A percentile compares a stretch with the other conserved stretches of the same genome.
Conservation (phyloP, 306 rosid genomes). For the Canavalia gladiata region DNA sequence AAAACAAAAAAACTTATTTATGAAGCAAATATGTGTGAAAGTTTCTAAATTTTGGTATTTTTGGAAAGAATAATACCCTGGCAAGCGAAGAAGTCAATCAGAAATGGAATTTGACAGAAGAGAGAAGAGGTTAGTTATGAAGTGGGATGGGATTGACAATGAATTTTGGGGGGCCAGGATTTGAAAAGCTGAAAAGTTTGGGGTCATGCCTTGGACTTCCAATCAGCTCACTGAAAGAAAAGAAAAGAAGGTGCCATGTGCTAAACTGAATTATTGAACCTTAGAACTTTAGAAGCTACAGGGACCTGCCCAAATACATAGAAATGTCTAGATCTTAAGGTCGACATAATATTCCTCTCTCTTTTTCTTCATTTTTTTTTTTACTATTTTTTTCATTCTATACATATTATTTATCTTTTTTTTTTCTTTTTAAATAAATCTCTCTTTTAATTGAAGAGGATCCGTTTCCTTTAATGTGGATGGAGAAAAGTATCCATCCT, state of each 20-base stretch:
- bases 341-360: no score
- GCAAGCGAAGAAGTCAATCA: conserved; percentile 51
- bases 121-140: conserved; percentile 58
- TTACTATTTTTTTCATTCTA: no score
- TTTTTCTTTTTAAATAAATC: no score
- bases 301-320: conserved; percentile 33
- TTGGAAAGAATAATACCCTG: neutral
- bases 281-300: conserved; percentile 48
- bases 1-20: neutral
- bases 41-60: conserved; percentile 24
- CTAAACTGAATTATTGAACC: conserved; percentile 69
- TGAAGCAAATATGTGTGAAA: neutral
- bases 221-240: conserved; percentile 44
- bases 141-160: conserved; percentile 55
- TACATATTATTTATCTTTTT: no score
- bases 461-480: conserved; percentile 27
- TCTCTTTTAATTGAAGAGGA: no score
- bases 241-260: conserved; percentile 63
- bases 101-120: conserved; percentile 36
- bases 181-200: conserved; percentile 55
- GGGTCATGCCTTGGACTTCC: conserved; percentile 50
- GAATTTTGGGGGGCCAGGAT: conserved; percentile 53
- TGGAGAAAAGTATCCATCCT: conserved; percentile 44
- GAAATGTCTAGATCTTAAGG: no score
- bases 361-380: no score